Evolutionary conservation across 169 alveolate genomes (phyloP).

Genomic region (Perkinsus marinus): DNA sequence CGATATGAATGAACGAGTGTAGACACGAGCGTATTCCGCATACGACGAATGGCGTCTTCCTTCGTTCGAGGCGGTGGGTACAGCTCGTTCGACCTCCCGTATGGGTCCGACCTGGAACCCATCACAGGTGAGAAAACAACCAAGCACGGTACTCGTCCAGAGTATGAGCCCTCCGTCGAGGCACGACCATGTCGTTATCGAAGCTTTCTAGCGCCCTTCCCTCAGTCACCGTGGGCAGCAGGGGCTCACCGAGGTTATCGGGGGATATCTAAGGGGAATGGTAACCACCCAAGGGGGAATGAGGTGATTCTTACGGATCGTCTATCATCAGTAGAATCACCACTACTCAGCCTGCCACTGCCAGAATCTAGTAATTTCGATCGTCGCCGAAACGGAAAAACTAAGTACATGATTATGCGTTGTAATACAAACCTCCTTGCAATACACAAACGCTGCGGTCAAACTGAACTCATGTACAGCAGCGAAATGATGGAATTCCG

Average conservation of each 20-base stretch:
- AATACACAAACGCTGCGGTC: too few species aligned
- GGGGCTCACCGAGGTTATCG: not conserved
- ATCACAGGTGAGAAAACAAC: not conserved
- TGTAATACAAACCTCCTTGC: too few species aligned
- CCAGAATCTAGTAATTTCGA: not conserved
- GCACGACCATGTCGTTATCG: not conserved
- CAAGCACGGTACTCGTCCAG: not conserved
- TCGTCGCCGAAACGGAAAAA: not conserved
- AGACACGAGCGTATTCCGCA: not conserved
- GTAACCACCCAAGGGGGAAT: not conserved
- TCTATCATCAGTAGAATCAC: not conserved
- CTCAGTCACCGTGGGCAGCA: not conserved
- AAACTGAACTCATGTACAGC: too few species aligned
- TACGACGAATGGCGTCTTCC: not conserved
- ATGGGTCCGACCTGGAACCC: not conserved
- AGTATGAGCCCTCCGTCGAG: not conserved
- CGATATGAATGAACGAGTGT: not conserved
- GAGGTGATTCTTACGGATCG: not conserved
- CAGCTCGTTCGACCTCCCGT: not conserved
- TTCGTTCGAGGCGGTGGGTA: not conserved
- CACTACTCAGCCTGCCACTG: not conserved
- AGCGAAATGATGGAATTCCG: too few species aligned
- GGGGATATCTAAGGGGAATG: not conserved
- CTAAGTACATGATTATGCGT: not conserved
- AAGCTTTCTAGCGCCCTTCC: not conserved